phyloP scores from a whole-genome alignment of 148 eudicot genomes.

The Polygonum aviculare region DNA sequence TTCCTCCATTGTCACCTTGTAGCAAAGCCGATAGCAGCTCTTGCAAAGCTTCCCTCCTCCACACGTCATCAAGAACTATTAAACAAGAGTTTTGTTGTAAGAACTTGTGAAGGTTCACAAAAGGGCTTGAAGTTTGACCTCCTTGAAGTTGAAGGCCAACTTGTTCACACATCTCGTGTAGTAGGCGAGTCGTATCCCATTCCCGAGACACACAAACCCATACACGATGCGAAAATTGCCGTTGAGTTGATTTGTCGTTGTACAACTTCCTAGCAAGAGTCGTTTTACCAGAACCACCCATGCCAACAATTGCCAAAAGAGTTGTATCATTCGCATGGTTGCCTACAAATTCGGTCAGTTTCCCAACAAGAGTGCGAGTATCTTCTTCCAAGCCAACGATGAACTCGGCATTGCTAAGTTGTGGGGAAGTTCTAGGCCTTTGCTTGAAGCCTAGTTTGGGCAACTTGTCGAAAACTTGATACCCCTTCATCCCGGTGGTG shows the following conservation, averaged over 20 bases:
- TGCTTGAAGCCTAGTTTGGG: not conserved
- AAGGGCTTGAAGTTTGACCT: not conserved
- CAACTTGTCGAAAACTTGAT: not conserved
- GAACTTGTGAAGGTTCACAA: not conserved
- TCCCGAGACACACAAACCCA: slow-evolving; percentile 22
- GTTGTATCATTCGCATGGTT: not conserved
- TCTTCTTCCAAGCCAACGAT: slow-evolving; percentile 3
- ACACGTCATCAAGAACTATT: slow-evolving; percentile 18
- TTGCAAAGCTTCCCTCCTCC: slow-evolving; percentile 8
- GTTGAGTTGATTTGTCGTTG: not conserved
- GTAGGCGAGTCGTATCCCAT: not conserved
- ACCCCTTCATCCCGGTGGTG: not conserved
- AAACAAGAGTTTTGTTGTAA: slow-evolving; percentile 1
- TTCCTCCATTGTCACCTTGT: not conserved
- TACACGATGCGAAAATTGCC: slow-evolving; percentile 10
- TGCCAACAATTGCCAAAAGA: slow-evolving; percentile 13
- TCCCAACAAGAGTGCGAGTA: not conserved
- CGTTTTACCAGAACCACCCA: slow-evolving; percentile 25
- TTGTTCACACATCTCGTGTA: not conserved
- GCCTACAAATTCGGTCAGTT: not conserved
- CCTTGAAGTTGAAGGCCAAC: not conserved
- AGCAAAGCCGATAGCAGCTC: not conserved
- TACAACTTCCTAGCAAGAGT: slow-evolving; percentile 18
- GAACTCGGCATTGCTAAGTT: not conserved
- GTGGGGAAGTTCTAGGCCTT: not conserved